phyloP scores from a whole-genome alignment of 2,329 filamentous ascomycete species.

The Dactylellina drechsleri region DNA sequence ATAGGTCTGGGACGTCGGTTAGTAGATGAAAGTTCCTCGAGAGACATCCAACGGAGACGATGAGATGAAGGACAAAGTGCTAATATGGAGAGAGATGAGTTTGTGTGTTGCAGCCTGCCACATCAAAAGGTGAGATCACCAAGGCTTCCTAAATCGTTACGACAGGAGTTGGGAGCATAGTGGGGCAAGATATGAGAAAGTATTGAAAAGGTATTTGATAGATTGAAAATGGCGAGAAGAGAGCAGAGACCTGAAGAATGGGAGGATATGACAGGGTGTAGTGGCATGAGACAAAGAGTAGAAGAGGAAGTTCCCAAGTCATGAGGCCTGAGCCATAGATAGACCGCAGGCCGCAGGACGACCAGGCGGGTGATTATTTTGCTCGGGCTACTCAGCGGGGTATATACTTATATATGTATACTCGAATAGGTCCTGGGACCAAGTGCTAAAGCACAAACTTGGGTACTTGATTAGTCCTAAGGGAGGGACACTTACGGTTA shows the following conservation, averaged over 20 bases:
- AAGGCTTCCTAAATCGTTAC: not conserved
- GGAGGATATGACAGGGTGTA: not conserved
- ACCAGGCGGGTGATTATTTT: slow-evolving; percentile 2
- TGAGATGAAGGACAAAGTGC: not conserved
- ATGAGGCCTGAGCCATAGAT: not conserved
- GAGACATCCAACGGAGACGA: too few species aligned
- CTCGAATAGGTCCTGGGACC: too few species aligned
- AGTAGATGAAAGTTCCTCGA: not conserved
- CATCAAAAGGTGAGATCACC: not conserved
- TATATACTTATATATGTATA: too few species aligned
- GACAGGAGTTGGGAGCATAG: not conserved
- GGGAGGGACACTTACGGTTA: too few species aligned
- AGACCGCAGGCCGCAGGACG: slow-evolving; percentile 1
- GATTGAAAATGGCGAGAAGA: not conserved
- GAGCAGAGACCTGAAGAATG: slow-evolving; percentile 5
- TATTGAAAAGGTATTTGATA: not conserved
- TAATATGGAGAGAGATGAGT: not conserved
- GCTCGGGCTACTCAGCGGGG: too few species aligned
- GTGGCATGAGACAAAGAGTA: not conserved
- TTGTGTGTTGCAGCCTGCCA: slow-evolving; percentile 28
- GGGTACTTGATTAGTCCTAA: too few species aligned
- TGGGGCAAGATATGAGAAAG: slow-evolving; percentile 1
- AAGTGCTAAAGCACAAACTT: too few species aligned
- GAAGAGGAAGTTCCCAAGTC: not conserved
- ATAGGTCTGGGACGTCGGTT: not conserved